Evolutionary conservation across 1,284 basidiomycete genomes (phyloP), one percentile per base, ranked within the genome.

Genomic region (Leccinum subspadiceum): DNA sequence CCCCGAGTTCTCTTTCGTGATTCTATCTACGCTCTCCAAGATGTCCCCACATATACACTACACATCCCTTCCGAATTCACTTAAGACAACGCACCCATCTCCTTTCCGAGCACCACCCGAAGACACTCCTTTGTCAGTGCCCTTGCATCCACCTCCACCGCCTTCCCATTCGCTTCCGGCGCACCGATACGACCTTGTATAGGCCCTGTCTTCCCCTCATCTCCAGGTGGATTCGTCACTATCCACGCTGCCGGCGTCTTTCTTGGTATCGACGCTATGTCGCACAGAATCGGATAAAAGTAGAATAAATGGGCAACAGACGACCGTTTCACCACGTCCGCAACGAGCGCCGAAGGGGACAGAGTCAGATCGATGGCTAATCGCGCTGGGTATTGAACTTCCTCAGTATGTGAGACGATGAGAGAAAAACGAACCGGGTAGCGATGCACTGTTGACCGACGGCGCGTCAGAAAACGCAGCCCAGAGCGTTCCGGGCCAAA

Each of bases 301-400:
- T 90, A 85, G 80, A 96, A 94, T 9, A 97, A 77, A 69, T 94
- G 93, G 0, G 89, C 92, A 22, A 85, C 80, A 0, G 84, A 73
- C 1, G 93, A 94, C 0, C 88, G 84, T 63, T 84, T 84, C 12
- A 89, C 82, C 0, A 87, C 82, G 61, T 91, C 86, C 1, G 85
- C 78, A 35, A 93, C 80, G 7, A 90, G 75, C 17, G 76, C 73
- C 24, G 80, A 77, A 1, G 82, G 82, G 15, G 77, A 68, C 10
- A 79, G 69, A 0, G 75, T 74, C n/a, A 75, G 59, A 68, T 85
- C 81, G 58, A 83, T 70, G 52, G 70, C 81, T 74, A 35, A 5
- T 29, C 5, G n/a, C 41, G 12, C 26, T 33, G 39, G n/a, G 8
- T 10, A 22, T 54, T 33, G 57, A 8, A 7, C 7, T n/a, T 12